Base-by-base conservation (phyloP, 2,329 filamentous ascomycete genomes). In the Pseudopithomyces maydicus region DNA sequence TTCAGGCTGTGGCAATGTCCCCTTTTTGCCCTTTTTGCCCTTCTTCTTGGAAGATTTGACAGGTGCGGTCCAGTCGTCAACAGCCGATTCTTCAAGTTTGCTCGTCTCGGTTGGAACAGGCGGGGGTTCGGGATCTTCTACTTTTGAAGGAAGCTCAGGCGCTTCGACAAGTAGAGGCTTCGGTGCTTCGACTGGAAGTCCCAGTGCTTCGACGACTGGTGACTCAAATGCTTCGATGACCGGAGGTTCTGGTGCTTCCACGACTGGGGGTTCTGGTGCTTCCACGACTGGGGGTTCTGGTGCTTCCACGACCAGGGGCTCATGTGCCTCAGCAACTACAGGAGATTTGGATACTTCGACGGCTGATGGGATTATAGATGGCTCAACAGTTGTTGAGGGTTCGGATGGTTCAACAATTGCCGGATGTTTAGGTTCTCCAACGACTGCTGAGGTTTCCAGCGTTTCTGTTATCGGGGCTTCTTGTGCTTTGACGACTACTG, bases 11-110 rank as follows among this genome's bases (percentile, higher is more conserved):
- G 14, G 12, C 35, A n/a, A 5, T 38, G 35, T 11, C 14, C 33
- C 17, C n/a, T 54, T 54, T 35, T 54, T 54, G 12, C 44, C 44
- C 43, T 54, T 46, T 32, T 54, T 54, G 41, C 43, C 33, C 19
- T 41, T 47, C 33, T 54, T 54, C 33, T 54, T 54, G 3, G 51
- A 47, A 39, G 51, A 20, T 15, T 47, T 54, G 17, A 33, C n/a
- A 22, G 44, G 51, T 15, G 47, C 35, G 14, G 47, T 42, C 47
- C 47, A 50, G 22, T 61, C 58, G 47, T 61, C 52, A 54, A 39
- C 45, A 46, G 53, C 57, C 41, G 58, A 39, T 39, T 52, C 23
- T 32, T 46, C 43, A 8, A 14, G 43, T 17, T 41, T 17, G 38
- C 17, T 10, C 4, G 2, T 17, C 14, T 41, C 38, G 29, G 43